A percentile compares a stretch with the other conserved stretches of the same genome.
These are phyloP conservation scores for Grigorovia jiainica DNA, from an alignment of 805 yeast species.

Conservation along the genomic window DNA sequence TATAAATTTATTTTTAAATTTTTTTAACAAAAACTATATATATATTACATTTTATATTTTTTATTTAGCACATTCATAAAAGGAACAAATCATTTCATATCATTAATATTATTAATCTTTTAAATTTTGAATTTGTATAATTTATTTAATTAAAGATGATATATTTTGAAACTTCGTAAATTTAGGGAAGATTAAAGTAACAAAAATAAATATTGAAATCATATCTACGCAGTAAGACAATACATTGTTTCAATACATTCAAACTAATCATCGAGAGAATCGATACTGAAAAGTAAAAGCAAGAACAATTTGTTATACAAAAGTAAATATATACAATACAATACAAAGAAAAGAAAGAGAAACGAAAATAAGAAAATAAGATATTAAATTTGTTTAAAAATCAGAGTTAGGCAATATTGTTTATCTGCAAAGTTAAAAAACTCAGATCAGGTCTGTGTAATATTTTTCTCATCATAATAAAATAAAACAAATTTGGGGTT, in stretches of 20 bases:
- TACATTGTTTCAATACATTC: no score
- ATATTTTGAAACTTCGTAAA: no score
- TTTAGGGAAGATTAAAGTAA: no score
- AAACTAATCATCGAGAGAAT: no score
- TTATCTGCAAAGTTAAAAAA: slow-evolving; percentile 34
- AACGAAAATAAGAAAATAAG: neutral
- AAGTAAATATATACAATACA: neutral
- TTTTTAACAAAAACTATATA: neutral
- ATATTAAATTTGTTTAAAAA: neutral
- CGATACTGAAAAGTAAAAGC: no score
- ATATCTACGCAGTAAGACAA: no score
- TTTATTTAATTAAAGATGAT: neutral
- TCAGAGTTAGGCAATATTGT: slow-evolving; percentile 59
- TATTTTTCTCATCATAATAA: slow-evolving; percentile 26
- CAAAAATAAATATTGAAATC: no score
- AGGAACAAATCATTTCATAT: neutral
- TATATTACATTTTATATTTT: neutral
- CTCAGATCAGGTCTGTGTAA: slow-evolving; percentile 34
- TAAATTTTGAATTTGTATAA: neutral
- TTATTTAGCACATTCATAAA: neutral
- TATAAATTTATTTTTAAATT: neutral
- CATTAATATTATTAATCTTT: neutral
- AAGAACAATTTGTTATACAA: no score
- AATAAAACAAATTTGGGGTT: neutral
- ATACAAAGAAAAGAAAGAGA: neutral